These are phyloP conservation scores for Lasiodiplodia sp. DNA, from an alignment of 2,329 filamentous ascomycete genomes.

Conservation along the genomic window DNA sequence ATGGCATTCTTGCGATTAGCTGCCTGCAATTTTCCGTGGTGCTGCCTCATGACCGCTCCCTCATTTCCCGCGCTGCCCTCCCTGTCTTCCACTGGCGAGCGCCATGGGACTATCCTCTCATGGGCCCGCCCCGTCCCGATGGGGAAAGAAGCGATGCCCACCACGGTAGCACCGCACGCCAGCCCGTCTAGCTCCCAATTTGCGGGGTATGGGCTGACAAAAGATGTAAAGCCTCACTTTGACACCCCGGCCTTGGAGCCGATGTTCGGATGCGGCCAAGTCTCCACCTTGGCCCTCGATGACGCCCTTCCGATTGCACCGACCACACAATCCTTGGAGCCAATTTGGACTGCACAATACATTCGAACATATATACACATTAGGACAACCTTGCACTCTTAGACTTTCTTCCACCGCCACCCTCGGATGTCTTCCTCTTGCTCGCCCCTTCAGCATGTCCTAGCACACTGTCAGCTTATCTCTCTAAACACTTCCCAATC, in stretches of 20 bases:
- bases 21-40: constrained; percentile 22
- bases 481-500: neutral
- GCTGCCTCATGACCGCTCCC: constrained; percentile 9
- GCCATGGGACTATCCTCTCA: constrained; percentile 6
- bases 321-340: constrained; percentile 22
- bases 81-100: constrained; percentile 14
- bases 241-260: constrained; percentile 12
- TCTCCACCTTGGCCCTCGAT: constrained; percentile 22
- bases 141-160: neutral
- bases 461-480: neutral
- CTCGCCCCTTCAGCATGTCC: neutral
- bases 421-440: neutral
- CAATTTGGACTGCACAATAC: constrained; percentile 15
- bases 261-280: constrained; percentile 22
- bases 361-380: too few relatives aligned
- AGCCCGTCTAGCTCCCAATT: neutral
- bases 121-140: neutral
- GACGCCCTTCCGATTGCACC: constrained; percentile 6
- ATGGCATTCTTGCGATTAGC: constrained; percentile 44
- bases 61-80: constrained; percentile 7
- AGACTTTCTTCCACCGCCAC: neutral
- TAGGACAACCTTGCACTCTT: neutral
- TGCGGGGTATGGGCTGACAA: constrained; percentile 9
- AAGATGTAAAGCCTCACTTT: neutral
- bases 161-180: constrained; percentile 3